Evolutionary conservation across 208 protist species (phyloP).

Genomic region (Trichomonas vaginalis): DNA sequence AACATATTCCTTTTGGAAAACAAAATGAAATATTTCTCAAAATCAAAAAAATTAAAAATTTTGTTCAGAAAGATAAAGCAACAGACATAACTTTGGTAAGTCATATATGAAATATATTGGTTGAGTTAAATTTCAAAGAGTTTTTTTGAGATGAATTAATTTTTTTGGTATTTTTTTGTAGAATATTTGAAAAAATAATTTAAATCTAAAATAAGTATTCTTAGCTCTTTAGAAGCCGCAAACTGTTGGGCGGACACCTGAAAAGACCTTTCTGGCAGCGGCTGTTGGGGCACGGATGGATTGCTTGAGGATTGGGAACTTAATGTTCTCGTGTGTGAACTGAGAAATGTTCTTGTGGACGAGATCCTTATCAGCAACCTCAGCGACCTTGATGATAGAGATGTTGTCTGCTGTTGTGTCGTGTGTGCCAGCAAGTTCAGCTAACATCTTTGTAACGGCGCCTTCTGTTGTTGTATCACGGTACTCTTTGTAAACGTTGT

Average conservation of each 20-base stretch:
- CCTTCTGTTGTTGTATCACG: constrained; percentile 57
- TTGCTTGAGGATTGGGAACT: not conserved
- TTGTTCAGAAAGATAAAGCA: not conserved
- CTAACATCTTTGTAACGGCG: not conserved
- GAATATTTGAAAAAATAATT: not conserved
- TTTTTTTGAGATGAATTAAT: too few species aligned
- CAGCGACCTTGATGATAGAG: constrained; percentile 75
- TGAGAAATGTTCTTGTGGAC: constrained; percentile 59
- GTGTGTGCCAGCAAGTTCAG: constrained; percentile 85
- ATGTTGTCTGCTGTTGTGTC: constrained; percentile 72
- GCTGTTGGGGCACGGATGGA: not conserved
- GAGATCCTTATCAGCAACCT: constrained; percentile 59
- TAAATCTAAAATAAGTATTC: not conserved
- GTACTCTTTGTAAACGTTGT: constrained; percentile 99
- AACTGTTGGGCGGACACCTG: not conserved
- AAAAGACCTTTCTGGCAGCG: not conserved
- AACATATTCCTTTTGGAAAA: not conserved
- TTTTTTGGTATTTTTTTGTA: too few species aligned
- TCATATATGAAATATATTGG: not conserved
- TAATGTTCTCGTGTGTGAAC: constrained; percentile 42
- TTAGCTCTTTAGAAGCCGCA: not conserved
- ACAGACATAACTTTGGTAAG: not conserved
- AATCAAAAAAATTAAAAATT: not conserved
- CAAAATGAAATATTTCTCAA: not conserved
- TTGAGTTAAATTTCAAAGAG: too few species aligned